Base-by-base conservation (phyloP, 495 filamentous ascomycete genomes). In the Podospora conica region DNA sequence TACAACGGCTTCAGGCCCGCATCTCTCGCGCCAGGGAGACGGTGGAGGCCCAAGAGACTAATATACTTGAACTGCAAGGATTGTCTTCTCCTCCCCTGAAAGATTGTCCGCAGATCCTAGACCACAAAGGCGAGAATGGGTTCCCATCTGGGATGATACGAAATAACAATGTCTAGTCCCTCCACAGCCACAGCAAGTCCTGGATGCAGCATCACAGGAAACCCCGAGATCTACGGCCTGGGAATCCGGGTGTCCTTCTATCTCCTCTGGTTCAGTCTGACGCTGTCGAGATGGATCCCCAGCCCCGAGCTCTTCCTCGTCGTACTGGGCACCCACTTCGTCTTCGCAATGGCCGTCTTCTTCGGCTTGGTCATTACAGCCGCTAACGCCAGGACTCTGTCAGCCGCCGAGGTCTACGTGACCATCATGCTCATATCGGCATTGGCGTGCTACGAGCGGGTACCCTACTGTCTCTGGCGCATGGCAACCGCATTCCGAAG, bases 231-330 rank as follows among this genome's bases (percentile, higher is more conserved):
- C 62, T 72, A 72, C 69, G 77, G 77, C 53, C 58, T 78, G 22
- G 77, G 77, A 23, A 77, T 79, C 63, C 76, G 77, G 33, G 61
- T 71, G 21, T 69, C 73, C 12, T 77, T 79, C 61, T 79, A 79
- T 55, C 70, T 78, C 53, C 68, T 75, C 9, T 78, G 73, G 74
- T 69, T 74, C 59, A 66, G 60, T 1, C 62, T 63, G 9, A 58
- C 74, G 2, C 40, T 70, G 21, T 70, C 73, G 22, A 60, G 68
- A 21, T 76, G 72, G 66, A 55, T 76, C 20, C 48, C 60, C 3
- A 55, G 63, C 53, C 60, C 55, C 0, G 59, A 66, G 9, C 63
- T 67, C 22, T 62, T 73, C 1, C 53, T 75, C 9, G 48, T 59
- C 11, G 12, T 60, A 10, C n/a, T 66, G 7, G 61, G 53, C 10